Percentiles rank a stretch among this genome's conserved stretches.
Evolutionary conservation across 345 rosid genomes (phyloP).

Genomic region (Euphorbia tirucalli): DNA sequence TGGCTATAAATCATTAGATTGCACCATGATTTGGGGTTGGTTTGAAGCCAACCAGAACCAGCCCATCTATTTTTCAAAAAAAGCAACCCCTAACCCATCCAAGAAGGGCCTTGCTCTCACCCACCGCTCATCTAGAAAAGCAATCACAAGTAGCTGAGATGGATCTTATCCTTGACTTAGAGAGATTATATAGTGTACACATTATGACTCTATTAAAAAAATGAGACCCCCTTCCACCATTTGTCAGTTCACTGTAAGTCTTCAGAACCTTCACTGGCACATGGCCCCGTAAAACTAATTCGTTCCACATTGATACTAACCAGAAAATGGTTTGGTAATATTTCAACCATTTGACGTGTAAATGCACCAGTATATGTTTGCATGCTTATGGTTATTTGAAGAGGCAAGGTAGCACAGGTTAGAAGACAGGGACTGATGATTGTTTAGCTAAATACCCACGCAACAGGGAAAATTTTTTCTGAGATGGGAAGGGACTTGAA

Average conservation of each 20-base stretch:
- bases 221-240: background rate
- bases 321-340: background rate
- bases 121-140: background rate
- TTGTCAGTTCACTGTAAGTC: background rate
- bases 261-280: background rate
- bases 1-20: background rate
- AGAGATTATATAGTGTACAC: background rate
- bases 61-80: background rate
- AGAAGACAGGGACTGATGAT: background rate
- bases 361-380: background rate
- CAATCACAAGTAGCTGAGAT: background rate
- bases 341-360: background rate
- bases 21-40: background rate
- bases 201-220: background rate
- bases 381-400: background rate
- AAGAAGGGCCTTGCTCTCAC: background rate
- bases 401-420: background rate
- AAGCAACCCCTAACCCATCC: background rate
- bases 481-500: background rate
- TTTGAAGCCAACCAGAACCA: background rate
- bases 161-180: background rate
- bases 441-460: background rate
- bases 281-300: background rate
- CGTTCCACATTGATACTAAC: background rate
- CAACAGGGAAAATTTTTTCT: background rate